Evolutionary conservation across 345 rosid species (phyloP), one percentile per base, ranked within the genome.

Genomic region (Garcia nutans): DNA sequence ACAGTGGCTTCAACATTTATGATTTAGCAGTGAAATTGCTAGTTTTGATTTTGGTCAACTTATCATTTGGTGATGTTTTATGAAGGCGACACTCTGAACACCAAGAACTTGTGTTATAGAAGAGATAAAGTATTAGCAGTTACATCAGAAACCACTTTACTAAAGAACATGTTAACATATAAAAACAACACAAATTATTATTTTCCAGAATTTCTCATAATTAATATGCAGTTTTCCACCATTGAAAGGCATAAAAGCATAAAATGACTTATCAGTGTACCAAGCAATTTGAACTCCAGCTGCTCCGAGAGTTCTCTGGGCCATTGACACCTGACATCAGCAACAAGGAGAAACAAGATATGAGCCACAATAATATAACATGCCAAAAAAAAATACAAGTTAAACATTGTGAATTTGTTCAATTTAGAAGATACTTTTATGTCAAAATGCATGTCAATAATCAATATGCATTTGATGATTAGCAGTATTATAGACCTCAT

Each of bases 241-340:
- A 65, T 41, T 16, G 1, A 15, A 42, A 19, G 50, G 22, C 10
- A 41, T n/a, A 37, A 41, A 65, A 42, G 15, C 50, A 10, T 45
- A 26, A 67, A 65, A 62, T 54, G 69, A 63, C 70, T 70, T 65
- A 22, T 70, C 65, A 76, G 57, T 84, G 74, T 88, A 95, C 99
- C 97, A 85, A 60, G 91, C 91, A 84, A 92, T 76, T 85, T 95
- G 99, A 79, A 95, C 97, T 80, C 97, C 97, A 72, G 85, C 82
- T 45, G 81, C 76, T 28, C 99, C 97, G 66, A 95, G 87, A 76
- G 99, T 95, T 81, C 93, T 86, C 87, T 60, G 84, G 65, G 99
- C 99, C 99, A 95, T 92, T 44, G 99, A 95, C 31, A 95, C 99
- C 97, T 94, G 81, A 67, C 84, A 79, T 24, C 62, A 78, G 11